Base-by-base conservation (phyloP, 2,329 filamentous ascomycete genomes). In the Pyrenophora teres region DNA sequence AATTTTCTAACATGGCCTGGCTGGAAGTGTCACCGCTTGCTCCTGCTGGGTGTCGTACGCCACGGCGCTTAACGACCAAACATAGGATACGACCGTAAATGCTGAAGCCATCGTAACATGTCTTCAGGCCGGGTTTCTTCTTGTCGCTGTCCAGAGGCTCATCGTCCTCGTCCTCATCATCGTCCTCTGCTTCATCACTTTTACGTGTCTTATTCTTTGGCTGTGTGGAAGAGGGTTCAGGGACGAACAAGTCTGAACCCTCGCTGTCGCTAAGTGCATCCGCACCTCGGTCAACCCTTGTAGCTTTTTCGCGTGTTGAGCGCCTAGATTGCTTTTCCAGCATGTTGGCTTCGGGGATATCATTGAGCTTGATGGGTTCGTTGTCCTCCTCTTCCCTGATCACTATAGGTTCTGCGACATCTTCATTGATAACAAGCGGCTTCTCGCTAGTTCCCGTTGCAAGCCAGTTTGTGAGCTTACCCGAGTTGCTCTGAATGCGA, bases 1-100 rank as follows among this genome's bases (percentile, higher is more conserved):
- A 76, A 42, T 67, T 73, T 57, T 76, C 74, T 38, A 76, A 54
- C 73, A 76, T 75, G 47, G 71, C 65, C 50, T 75, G 72, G 41
- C 69, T 71, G 19, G 72, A 69, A 10, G 49, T 51, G 31, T 63
- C 58, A 39, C 49, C 54, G 44, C 43, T 58, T 40, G 56, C 60
- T 40, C 59, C 60, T 32, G 60, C 38, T 18, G 52, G 46, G 21
- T 49, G 55, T 16, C 65, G 64, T 7, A 49, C 57, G 40, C 79
- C 81, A 59, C 86, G 87, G 55, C 88, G 86, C 70, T 88, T 89
- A 73, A 99, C 87, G 7, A 99, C 88, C 52, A 99, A 81, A 74
- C 92, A 97, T 21, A 99, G 79, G 40, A 96, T 91, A 62, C 91
- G 88, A 9, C 94, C 92, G 76, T 96, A 96, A 68, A 99, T 97